phyloP scores from a whole-genome alignment of 1,284 basidiomycete genomes.

The Puccinia sorghi region DNA sequence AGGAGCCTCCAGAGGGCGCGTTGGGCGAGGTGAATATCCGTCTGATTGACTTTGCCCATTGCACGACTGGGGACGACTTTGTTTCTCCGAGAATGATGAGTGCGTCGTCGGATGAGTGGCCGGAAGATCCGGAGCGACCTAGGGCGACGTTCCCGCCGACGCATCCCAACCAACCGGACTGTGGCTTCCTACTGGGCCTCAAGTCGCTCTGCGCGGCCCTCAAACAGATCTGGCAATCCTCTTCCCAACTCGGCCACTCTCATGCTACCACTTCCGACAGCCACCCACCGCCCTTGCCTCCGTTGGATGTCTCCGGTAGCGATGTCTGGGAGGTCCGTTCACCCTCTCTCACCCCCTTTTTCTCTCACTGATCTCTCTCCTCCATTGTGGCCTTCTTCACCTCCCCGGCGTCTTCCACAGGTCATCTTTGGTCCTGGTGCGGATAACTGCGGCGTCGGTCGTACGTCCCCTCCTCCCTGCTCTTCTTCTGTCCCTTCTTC shows the following conservation, averaged over 20 bases:
- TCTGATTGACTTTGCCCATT: constrained; percentile 98
- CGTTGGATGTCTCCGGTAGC: constrained; percentile 19
- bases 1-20: constrained; percentile 84
- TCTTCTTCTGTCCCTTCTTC: not conserved
- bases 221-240: constrained; percentile 79
- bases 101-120: constrained; percentile 12
- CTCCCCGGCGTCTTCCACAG: not conserved
- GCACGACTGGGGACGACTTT: constrained; percentile 93
- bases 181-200: constrained; percentile 89
- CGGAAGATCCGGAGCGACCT: constrained; percentile 53
- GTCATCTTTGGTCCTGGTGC: constrained; percentile 32
- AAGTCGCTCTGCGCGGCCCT: constrained; percentile 70
- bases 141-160: constrained; percentile 76
- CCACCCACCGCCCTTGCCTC: not conserved
- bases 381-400: not conserved
- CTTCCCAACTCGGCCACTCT: constrained; percentile 58
- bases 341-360: not conserved
- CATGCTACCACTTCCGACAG: constrained; percentile 25
- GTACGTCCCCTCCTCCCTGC: constrained; percentile 3
- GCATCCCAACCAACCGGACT: constrained; percentile 81
- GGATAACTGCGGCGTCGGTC: constrained; percentile 30
- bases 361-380: not conserved
- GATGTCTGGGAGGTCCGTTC: constrained; percentile 42
- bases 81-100: constrained; percentile 61
- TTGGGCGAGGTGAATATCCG: constrained; percentile 85